phyloP scores from a whole-genome alignment of 306 rosid genomes.

The Pachyrhizus erosus region DNA sequence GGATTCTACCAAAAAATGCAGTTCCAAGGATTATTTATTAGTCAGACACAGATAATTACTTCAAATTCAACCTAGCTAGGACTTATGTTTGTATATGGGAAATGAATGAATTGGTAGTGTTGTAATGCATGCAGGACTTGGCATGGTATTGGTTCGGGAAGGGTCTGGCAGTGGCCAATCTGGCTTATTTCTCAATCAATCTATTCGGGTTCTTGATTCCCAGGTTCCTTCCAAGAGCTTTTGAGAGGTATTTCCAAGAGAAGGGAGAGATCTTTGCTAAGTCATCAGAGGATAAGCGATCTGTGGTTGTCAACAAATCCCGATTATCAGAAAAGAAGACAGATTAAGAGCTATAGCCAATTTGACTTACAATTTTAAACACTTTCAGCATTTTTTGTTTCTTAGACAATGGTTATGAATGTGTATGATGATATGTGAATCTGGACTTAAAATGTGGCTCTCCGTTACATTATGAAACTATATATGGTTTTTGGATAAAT shows the following conservation, averaged over 20 bases:
- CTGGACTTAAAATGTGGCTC: slow-evolving; percentile 6
- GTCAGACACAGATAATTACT: too few relatives aligned
- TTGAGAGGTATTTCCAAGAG: slow-evolving; percentile 72
- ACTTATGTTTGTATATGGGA: too few relatives aligned
- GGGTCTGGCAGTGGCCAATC: slow-evolving; percentile 59
- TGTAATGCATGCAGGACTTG: slow-evolving; percentile 53
- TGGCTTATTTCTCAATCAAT: slow-evolving; percentile 66
- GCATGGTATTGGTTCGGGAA: slow-evolving; percentile 89
- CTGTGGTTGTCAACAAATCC: slow-evolving; percentile 31
- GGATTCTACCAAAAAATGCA: background rate
- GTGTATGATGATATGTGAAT: slow-evolving; percentile 24
- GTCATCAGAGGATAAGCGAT: slow-evolving; percentile 63
- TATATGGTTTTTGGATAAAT: slow-evolving; percentile 30
- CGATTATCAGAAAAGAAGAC: slow-evolving; percentile 46
- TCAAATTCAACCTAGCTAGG: too few relatives aligned
- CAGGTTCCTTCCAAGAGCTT: slow-evolving; percentile 79
- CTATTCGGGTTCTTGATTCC: slow-evolving; percentile 78
- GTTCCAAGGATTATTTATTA: too few relatives aligned
- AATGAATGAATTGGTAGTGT: background rate
- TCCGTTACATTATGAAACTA: background rate
- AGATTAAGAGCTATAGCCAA: slow-evolving; percentile 21
- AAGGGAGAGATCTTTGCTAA: slow-evolving; percentile 63
- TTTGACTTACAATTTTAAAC: slow-evolving; percentile 23
- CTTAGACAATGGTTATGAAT: background rate
- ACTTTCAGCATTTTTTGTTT: background rate